These are phyloP conservation scores for Pyropia haitanensis DNA, from an alignment of 23 red algal species.

Conservation along the genomic window DNA sequence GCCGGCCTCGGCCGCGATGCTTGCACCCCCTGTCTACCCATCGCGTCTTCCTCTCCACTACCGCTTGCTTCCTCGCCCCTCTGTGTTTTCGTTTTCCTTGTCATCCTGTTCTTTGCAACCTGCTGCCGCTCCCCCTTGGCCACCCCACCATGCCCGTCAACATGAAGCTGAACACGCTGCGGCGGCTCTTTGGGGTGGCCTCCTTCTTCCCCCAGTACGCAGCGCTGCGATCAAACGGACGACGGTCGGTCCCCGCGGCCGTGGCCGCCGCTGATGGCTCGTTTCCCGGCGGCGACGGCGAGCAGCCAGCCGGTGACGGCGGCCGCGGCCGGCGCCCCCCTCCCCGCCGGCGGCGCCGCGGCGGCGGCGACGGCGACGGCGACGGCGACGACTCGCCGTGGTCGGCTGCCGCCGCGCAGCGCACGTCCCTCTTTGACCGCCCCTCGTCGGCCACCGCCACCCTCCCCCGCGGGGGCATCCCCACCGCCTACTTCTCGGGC, in stretches of 20 bases:
- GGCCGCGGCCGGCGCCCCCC: background rate
- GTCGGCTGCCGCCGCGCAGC: constrained; percentile 5
- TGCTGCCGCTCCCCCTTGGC: background rate
- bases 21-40: too few relatives aligned
- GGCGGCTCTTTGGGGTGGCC: constrained; percentile 41
- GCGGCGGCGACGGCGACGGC: background rate
- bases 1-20: too few relatives aligned
- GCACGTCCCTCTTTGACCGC: background rate
- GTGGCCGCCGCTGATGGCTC: constrained; percentile 3
- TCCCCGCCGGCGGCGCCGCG: background rate
- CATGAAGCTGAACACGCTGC: constrained; percentile 33
- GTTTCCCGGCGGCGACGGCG: background rate
- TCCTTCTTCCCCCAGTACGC: constrained; percentile 19
- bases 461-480: constrained; percentile 17
- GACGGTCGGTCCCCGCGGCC: constrained; percentile 1
- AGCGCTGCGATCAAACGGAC: too few relatives aligned
- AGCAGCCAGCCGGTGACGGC: background rate
- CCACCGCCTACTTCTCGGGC: constrained; percentile 38
- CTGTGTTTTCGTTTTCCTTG: too few relatives aligned
- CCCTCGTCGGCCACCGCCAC: too few relatives aligned
- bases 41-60: too few relatives aligned
- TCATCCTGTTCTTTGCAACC: too few relatives aligned
- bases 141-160: constrained; percentile 33
- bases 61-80: too few relatives aligned
- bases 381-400: background rate